Base-by-base conservation (phyloP, 1,284 basidiomycete species). In the Pseudozyma hubeiensis region DNA sequence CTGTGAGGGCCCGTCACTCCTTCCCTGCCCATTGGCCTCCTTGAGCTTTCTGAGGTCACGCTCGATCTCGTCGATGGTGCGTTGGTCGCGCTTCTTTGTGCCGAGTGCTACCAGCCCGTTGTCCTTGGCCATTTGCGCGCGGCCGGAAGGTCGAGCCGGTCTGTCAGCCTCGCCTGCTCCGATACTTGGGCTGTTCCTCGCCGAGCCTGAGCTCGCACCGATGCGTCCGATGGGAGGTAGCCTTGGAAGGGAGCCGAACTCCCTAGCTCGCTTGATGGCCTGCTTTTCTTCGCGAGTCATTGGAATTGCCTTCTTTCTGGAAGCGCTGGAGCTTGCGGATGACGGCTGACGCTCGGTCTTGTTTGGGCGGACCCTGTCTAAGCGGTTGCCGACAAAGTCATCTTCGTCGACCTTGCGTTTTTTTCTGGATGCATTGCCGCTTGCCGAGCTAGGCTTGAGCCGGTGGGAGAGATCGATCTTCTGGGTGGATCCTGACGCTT, bases 41-140 rank as follows among this genome's bases (percentile, higher is more conserved):
- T 63, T 71, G 33, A 73, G 51, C 34, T 47, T 66, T 34, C 64
- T 53, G 14, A 75, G 63, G 41, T 80, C 78, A 4, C 76, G 53
- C 48, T 80, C 78, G 33, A 80, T 69, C 57, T 78, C 75, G 57
- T 78, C 78, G 40, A 80, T 77, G 13, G 64, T 64, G 14, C 76
- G 57, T n/a, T 71, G 63, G 17, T 74, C 76, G 13, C 69, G 64
- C 61, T 72, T 75, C 40, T 63, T 68, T 19, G 61, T 69, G 7
- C 78, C 78, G 8, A 80, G 53, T 9, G 67, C 68, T 1, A 76
- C 60, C 16, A 78, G 53, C 5, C 56, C 63, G n/a, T 67, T 64
- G 34, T 56, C 53, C 33, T 56, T 53, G 35, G 57, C 52, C 16
- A 57, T 37, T 3, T 62, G 53, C 3, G 53, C n/a, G 10, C 63